Conservation (phyloP, 2,329 filamentous ascomycete species). For the Claviceps fusiformis region DNA sequence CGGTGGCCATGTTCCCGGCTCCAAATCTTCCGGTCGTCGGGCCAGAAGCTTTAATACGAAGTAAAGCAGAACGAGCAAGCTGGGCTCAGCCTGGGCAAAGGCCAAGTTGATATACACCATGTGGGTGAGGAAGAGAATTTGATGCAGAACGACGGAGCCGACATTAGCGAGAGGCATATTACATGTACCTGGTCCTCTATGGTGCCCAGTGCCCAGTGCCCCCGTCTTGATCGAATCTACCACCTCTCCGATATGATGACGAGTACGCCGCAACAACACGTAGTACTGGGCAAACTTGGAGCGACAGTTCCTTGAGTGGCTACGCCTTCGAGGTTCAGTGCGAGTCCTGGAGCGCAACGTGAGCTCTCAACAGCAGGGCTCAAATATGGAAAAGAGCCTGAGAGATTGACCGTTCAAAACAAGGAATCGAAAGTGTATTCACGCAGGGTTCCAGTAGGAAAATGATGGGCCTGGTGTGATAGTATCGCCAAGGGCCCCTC, state of each 20-base stretch:
- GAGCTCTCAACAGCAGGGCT: not conserved
- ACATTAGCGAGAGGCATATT: slow-evolving; percentile 38
- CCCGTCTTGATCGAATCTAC: not conserved
- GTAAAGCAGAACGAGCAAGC: slow-evolving; percentile 32
- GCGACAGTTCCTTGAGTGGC: not conserved
- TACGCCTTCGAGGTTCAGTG: not conserved
- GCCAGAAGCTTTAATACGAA: slow-evolving; percentile 33
- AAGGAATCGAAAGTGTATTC: no score
- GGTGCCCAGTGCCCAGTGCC: no score
- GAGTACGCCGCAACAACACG: not conserved
- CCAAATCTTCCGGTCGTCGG: slow-evolving; percentile 33
- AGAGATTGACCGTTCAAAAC: not conserved
- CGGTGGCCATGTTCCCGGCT: slow-evolving; percentile 24
- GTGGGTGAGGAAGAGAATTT: slow-evolving; percentile 40
- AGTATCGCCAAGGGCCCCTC: not conserved
- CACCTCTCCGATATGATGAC: not conserved
- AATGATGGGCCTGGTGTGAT: not conserved
- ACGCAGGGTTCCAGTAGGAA: not conserved
- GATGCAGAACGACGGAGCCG: slow-evolving; percentile 35
- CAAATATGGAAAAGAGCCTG: not conserved
- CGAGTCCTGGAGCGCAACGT: not conserved
- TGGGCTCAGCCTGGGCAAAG: slow-evolving; percentile 33
- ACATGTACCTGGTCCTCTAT: not conserved
- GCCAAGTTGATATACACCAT: slow-evolving; percentile 39
- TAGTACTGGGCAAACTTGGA: not conserved